These are phyloP conservation scores for Exophiala mesophila DNA, from an alignment of 2,329 filamentous ascomycete genomes.

Conservation along the genomic window DNA sequence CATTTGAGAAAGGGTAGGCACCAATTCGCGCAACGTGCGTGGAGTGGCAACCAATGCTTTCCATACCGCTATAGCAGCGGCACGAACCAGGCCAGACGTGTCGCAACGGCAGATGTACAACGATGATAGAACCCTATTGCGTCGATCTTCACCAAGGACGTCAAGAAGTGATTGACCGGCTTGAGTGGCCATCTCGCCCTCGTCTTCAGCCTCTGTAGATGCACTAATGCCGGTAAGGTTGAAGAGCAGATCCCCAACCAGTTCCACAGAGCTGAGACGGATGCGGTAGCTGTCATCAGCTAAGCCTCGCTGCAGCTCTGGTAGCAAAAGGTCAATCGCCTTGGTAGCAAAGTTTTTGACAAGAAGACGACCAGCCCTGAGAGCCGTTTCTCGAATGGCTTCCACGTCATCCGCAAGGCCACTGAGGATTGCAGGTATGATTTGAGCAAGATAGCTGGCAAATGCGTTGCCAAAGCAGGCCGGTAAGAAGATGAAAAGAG, in stretches of 20 bases:
- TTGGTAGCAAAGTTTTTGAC: slow-evolving; percentile 98
- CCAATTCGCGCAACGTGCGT: slow-evolving; percentile 86
- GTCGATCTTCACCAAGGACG: slow-evolving; percentile 88
- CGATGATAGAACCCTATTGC: slow-evolving; percentile 95
- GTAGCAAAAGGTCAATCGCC: slow-evolving; percentile 87
- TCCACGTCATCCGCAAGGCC: slow-evolving; percentile 95
- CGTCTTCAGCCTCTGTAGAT: slow-evolving; percentile 68
- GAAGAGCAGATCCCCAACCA: slow-evolving; percentile 94
- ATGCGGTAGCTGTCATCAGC: slow-evolving; percentile 98
- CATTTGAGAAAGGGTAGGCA: slow-evolving; percentile 89
- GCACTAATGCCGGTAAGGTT: slow-evolving; percentile 92
- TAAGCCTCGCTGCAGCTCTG: slow-evolving; percentile 89
- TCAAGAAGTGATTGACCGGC: slow-evolving; percentile 90
- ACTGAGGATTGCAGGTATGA: slow-evolving; percentile 90
- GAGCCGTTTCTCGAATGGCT: slow-evolving; percentile 91
- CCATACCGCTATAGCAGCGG: slow-evolving; percentile 89
- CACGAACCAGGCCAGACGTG: slow-evolving; percentile 84
- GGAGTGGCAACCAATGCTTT: slow-evolving; percentile 93
- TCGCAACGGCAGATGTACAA: slow-evolving; percentile 97
- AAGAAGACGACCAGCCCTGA: slow-evolving; percentile 84
- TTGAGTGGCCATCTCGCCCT: slow-evolving; percentile 74
- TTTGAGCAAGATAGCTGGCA: slow-evolving; percentile 87
- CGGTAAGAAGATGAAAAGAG: slow-evolving; percentile 96
- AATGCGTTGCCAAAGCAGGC: slow-evolving; percentile 99
- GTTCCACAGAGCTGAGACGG: slow-evolving; percentile 93